Evolutionary conservation across 2,329 filamentous ascomycete species (phyloP).

Genomic region (Fusarium neocosmosporiellum): DNA sequence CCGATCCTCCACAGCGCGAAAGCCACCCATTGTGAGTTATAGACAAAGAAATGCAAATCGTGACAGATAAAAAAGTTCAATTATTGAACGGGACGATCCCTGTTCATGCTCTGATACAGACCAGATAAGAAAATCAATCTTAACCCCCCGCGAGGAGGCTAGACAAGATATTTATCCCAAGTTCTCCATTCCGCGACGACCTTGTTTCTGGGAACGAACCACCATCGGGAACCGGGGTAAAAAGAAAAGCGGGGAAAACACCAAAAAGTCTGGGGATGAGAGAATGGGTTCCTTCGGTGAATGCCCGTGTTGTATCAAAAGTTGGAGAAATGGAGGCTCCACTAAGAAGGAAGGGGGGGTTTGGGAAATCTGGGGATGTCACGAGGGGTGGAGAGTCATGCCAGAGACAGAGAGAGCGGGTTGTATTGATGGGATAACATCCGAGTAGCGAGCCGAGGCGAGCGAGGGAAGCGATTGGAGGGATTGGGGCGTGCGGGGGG

Average conservation of each 20-base stretch:
- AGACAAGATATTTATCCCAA: conserved; percentile 39
- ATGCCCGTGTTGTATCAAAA: neutral
- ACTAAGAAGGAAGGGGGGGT: neutral
- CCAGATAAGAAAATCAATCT: neutral
- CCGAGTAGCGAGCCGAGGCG: conserved; percentile 46
- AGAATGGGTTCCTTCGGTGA: neutral
- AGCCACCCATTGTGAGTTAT: conserved; percentile 48
- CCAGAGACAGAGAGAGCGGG: neutral
- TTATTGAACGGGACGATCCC: neutral
- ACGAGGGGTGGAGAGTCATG: conserved; percentile 6
- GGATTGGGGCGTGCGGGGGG: conserved; percentile 8
- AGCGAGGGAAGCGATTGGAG: conserved; percentile 37
- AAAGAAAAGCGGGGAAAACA: neutral
- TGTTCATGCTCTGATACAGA: neutral
- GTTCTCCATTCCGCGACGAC: conserved; percentile 4
- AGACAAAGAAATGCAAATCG: no score
- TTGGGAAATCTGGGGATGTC: conserved; percentile 34
- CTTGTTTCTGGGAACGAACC: conserved; percentile 9
- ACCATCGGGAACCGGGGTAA: conserved; percentile 2
- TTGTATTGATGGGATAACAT: conserved; percentile 10
- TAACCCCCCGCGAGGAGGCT: conserved; percentile 2
- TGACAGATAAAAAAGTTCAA: neutral
- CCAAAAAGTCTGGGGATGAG: neutral
- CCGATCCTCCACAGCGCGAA: conserved; percentile 64
- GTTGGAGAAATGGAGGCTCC: neutral